These are phyloP conservation scores for Elongisporangium prolatum DNA, from an alignment of 352 stramenopile genomes.

Conservation along the genomic window DNA sequence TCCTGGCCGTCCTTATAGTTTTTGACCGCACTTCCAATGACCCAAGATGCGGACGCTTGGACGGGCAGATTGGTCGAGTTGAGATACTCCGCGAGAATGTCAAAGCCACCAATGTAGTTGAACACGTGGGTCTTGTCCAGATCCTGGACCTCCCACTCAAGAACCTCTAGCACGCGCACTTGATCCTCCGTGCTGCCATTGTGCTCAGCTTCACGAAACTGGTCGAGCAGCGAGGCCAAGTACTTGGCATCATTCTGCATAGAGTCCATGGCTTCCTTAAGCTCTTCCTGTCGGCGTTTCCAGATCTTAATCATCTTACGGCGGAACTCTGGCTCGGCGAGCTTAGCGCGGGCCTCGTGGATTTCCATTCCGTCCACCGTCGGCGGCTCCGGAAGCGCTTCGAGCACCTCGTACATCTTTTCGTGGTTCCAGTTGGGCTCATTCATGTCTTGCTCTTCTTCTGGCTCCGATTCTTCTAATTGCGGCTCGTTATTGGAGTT, in stretches of 20 bases:
- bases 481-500: neutral
- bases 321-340: conserved; percentile 67
- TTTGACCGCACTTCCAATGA: conserved; percentile 74
- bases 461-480: neutral
- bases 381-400: conserved; percentile 70
- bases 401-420: conserved; percentile 82
- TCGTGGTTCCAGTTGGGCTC: conserved; percentile 81
- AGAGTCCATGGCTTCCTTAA: conserved; percentile 74
- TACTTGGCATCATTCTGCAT: conserved; percentile 82
- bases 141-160: conserved; percentile 87
- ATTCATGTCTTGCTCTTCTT: neutral
- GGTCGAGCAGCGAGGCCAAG: conserved; percentile 63
- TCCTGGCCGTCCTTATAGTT: conserved; percentile 81
- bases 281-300: conserved; percentile 75
- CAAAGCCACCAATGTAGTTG: conserved; percentile 82
- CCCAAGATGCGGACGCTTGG: conserved; percentile 55
- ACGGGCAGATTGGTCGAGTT: conserved; percentile 67
- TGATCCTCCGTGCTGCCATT: conserved; percentile 40
- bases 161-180: conserved; percentile 51
- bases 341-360: conserved; percentile 59
- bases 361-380: conserved; percentile 76
- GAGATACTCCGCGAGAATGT: conserved; percentile 61
- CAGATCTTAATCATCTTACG: conserved; percentile 70
- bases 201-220: conserved; percentile 56
- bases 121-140: conserved; percentile 86